Percentiles rank a stretch among this genome's conserved stretches.
Conservation (phyloP, 495 filamentous ascomycete species). For the Lepraria neglecta region DNA sequence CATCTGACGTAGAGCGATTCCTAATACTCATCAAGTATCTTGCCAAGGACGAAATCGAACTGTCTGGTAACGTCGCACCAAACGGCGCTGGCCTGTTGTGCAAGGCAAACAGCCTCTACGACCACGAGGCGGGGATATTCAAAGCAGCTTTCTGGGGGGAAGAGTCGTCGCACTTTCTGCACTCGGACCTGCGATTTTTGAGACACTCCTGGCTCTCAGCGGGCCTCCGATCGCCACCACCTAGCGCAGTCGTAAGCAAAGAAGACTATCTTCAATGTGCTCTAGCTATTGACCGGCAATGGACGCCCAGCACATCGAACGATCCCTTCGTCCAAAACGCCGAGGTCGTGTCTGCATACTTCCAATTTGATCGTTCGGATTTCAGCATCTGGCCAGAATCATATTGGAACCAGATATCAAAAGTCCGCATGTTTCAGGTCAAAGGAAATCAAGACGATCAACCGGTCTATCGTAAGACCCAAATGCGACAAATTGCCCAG, state of each 20-base stretch:
- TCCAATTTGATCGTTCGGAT: constrained; percentile 8
- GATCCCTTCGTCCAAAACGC: neutral
- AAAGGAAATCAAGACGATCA: constrained; percentile 10
- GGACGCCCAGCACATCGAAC: neutral
- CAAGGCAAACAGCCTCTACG: constrained; percentile 11
- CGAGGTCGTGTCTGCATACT: neutral
- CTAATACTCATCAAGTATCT: constrained; percentile 4
- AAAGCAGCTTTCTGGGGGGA: constrained; percentile 11
- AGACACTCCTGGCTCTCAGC: constrained; percentile 3
- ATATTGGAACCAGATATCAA: constrained; percentile 21
- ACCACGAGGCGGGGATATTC: constrained; percentile 17
- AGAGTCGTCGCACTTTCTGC: constrained; percentile 9
- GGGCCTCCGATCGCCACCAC: constrained; percentile 4
- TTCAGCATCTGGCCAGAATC: constrained; percentile 11
- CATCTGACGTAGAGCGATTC: neutral
- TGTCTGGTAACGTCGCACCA: neutral
- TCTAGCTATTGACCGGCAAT: constrained; percentile 4
- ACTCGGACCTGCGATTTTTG: constrained; percentile 7
- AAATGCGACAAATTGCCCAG: constrained; percentile 23
- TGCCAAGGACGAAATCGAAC: neutral
- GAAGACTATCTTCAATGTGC: constrained; percentile 18
- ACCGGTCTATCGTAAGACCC: constrained; percentile 22
- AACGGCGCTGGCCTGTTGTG: constrained; percentile 5
- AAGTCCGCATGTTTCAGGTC: constrained; percentile 23
- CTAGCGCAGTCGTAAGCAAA: neutral